Conservation (phyloP, 129 eudicot genomes). For the Pseudognaphalium luteoalbum region DNA sequence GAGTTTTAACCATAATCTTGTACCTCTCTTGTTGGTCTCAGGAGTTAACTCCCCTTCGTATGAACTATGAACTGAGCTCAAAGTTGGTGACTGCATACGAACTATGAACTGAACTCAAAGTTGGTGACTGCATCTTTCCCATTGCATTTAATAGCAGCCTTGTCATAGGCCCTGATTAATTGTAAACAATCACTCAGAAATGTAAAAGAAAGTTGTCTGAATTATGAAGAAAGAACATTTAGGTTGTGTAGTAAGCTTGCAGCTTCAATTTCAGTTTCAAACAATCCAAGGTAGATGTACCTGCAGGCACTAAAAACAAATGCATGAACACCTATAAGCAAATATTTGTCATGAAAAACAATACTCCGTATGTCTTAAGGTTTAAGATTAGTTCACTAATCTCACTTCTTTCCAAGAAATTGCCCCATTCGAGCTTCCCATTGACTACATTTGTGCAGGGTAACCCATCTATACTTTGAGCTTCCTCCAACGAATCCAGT, state of each 20-base stretch:
- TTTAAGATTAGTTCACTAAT: background rate
- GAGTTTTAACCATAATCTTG: background rate
- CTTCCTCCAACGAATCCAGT: slow-evolving; percentile 61
- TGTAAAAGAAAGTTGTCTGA: background rate
- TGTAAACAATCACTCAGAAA: background rate
- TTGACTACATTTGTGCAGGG: slow-evolving; percentile 66
- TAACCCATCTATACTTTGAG: slow-evolving; percentile 66
- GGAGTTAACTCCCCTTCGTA: slow-evolving; percentile 11
- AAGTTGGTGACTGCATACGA: no score
- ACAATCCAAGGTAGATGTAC: slow-evolving; percentile 80
- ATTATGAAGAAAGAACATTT: background rate
- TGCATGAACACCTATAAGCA: background rate
- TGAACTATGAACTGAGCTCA: no score
- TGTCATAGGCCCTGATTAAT: slow-evolving; percentile 25
- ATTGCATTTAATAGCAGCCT: slow-evolving; percentile 24
- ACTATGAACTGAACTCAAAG: slow-evolving; percentile 20
- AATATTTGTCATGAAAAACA: background rate
- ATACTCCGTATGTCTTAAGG: background rate
- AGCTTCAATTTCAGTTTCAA: slow-evolving; percentile 75
- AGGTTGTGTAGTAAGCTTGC: slow-evolving; percentile 48
- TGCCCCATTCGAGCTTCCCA: slow-evolving; percentile 88
- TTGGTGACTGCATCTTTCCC: slow-evolving; percentile 28
- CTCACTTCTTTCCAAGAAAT: slow-evolving; percentile 65
- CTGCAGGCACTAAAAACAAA: slow-evolving; percentile 26
- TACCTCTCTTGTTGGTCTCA: slow-evolving; percentile 48